Evolutionary conservation across 495 filamentous ascomycete genomes (phyloP).

Genomic region (Aspergillus homomorphus): DNA sequence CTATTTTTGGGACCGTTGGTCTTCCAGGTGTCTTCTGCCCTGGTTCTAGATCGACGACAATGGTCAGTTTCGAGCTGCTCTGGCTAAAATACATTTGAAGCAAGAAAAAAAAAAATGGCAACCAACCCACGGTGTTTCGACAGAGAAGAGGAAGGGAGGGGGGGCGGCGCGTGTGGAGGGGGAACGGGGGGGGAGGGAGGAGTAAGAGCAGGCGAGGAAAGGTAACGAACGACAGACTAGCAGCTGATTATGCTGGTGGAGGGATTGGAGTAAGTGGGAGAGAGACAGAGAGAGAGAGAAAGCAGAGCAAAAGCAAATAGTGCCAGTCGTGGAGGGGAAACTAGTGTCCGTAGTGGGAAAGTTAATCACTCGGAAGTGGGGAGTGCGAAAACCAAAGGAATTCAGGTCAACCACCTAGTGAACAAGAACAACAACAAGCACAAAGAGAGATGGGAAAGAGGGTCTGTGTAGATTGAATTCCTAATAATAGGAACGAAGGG

Average conservation of each 20-base stretch:
- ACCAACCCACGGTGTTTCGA: not conserved
- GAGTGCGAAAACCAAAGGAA: not conserved
- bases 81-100: not conserved
- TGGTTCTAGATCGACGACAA: slow-evolving; percentile 3
- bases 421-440: not conserved
- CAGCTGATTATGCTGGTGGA: not conserved
- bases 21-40: not conserved
- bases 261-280: slow-evolving; percentile 15
- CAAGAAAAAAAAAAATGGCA: not conserved
- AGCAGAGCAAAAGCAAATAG: slow-evolving; percentile 8
- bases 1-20: slow-evolving; percentile 15
- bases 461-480: not conserved
- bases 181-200: not conserved
- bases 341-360: slow-evolving; percentile 16
- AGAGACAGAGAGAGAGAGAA: slow-evolving; percentile 13
- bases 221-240: slow-evolving; percentile 2
- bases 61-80: not conserved
- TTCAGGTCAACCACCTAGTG: too few relatives aligned
- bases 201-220: slow-evolving; percentile 1
- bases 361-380: slow-evolving; percentile 19
- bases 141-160: not conserved
- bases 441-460: not conserved
- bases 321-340: slow-evolving; percentile 6
- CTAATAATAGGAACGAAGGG: not conserved
- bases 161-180: not conserved